Evolutionary conservation across 2,329 filamentous ascomycete genomes (phyloP), one percentile per base, ranked within the genome.

Genomic region (Massarina eburnea): DNA sequence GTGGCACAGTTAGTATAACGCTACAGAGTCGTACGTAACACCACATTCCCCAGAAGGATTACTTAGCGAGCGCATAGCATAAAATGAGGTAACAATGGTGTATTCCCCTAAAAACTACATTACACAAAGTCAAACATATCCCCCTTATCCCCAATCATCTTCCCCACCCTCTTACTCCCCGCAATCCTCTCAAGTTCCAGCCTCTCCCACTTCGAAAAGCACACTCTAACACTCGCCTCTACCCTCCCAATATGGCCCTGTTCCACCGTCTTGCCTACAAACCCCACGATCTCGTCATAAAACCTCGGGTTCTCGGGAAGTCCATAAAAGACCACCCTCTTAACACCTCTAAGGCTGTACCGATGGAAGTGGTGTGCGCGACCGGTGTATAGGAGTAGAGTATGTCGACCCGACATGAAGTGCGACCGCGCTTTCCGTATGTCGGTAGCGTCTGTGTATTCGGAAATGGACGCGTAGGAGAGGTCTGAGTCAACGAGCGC

Each of bases 61-160:
- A n/a, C n/a, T n/a, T n/a, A n/a, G n/a, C n/a, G n/a, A n/a, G n/a
- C n/a, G n/a, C n/a, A n/a, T n/a, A n/a, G n/a, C n/a, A n/a, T n/a
- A n/a, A n/a, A n/a, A n/a, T n/a, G n/a, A n/a, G n/a, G n/a, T 29
- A 29, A 14, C 8, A 29, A 29, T 29, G 26, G 14, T 8, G 8
- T 29, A 8, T 29, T 29, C 32, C 4, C 2, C 32, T 34, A 34
- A 4, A 34, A 3, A 18, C 6, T 17, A 5, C 17, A 34, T 38
- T 20, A 96, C 50, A 95, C 78, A 78, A 97, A 97, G 66, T 96
- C 91, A 80, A 97, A 99, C 1, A 89, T 94, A 80, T 97, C 92
- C 3, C 81, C 82, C 63, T 82, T 84, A 59, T 95, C 90, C 51
- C 79, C 81, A 45, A 96, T 76, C 90, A 99, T 94, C 67, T 84